These are phyloP conservation scores for Clavariopsis aquatica DNA, from an alignment of 495 filamentous ascomycete genomes.

Conservation along the genomic window DNA sequence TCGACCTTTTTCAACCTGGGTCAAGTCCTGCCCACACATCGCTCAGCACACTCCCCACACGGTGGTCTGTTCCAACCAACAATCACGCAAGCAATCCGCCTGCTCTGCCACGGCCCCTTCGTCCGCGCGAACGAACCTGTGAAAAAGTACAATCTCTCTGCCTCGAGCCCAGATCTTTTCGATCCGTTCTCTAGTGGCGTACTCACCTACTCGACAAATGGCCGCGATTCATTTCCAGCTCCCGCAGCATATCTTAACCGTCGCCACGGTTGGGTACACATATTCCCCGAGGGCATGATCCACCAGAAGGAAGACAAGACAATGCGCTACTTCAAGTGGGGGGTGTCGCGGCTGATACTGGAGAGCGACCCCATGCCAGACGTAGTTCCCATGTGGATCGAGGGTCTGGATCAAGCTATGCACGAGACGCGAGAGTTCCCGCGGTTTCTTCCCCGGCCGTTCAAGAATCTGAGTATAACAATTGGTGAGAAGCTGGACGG, in stretches of 20 bases:
- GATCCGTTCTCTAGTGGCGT: constrained; percentile 62
- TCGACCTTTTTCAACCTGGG: constrained; percentile 75
- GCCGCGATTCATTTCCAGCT: constrained; percentile 57
- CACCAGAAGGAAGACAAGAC: constrained; percentile 78
- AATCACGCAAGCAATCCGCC: constrained; percentile 79
- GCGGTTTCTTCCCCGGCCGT: constrained; percentile 75
- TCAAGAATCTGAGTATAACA: constrained; percentile 69
- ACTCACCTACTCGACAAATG: constrained; percentile 66
- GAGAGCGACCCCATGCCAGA: constrained; percentile 81
- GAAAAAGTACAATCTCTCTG: constrained; percentile 36
- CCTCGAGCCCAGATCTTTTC: constrained; percentile 55
- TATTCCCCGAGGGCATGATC: constrained; percentile 92
- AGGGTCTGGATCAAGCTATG: constrained; percentile 84
- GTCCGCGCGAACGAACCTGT: constrained; percentile 44
- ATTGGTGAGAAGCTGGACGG: constrained; percentile 68
- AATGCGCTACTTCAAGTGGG: constrained; percentile 98
- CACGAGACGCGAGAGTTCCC: constrained; percentile 75
- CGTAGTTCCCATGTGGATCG: constrained; percentile 90
- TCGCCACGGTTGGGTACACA: constrained; percentile 79
- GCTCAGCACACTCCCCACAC: constrained; percentile 66
- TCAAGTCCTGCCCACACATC: constrained; percentile 87
- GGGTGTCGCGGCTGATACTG: constrained; percentile 82
- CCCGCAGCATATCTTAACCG: constrained; percentile 57
- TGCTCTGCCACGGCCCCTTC: constrained; percentile 69
- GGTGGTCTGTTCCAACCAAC: constrained; percentile 89